Conservation (phyloP, 148 eudicot genomes). For the Cornus florida region DNA sequence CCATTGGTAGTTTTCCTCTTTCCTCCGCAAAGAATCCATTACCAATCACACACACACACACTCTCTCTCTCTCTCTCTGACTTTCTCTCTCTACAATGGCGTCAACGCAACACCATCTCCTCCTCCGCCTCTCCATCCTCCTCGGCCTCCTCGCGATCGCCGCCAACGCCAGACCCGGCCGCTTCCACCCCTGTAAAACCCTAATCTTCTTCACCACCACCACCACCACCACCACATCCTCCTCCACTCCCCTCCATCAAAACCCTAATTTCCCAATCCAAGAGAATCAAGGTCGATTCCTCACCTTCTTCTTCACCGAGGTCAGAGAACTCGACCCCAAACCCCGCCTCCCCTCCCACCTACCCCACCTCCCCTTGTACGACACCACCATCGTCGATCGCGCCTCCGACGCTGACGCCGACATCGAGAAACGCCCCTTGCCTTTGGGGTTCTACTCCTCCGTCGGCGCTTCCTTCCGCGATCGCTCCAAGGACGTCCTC, state of each 20-base stretch:
- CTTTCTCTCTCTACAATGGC: constrained; percentile 38
- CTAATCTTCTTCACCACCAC: constrained; percentile 49
- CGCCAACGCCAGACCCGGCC: constrained; percentile 50
- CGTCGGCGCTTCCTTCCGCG: constrained; percentile 31
- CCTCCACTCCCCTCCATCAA: background rate
- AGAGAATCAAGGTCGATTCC: constrained; percentile 21
- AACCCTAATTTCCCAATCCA: constrained; percentile 22
- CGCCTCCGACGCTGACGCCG: background rate
- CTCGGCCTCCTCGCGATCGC: constrained; percentile 26
- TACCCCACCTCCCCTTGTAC: constrained; percentile 8
- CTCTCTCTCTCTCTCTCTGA: constrained; percentile 1
- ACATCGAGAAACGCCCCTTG: constrained; percentile 1
- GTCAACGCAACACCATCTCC: constrained; percentile 16
- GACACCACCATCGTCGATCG: constrained; percentile 19
- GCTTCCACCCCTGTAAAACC: constrained; percentile 46
- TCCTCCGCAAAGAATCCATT: background rate
- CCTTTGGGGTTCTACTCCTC: constrained; percentile 39
- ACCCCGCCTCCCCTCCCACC: constrained; percentile 6
- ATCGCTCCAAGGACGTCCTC: constrained; percentile 62
- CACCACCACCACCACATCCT: constrained; percentile 39
- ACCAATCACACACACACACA: background rate
- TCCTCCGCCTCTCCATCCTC: constrained; percentile 25
- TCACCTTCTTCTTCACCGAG: constrained; percentile 45
- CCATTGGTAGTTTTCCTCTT: background rate
- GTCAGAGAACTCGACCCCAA: constrained; percentile 26